Base-by-base conservation (phyloP, 2,329 filamentous ascomycete genomes). In the Parafenestella ontariensis region DNA sequence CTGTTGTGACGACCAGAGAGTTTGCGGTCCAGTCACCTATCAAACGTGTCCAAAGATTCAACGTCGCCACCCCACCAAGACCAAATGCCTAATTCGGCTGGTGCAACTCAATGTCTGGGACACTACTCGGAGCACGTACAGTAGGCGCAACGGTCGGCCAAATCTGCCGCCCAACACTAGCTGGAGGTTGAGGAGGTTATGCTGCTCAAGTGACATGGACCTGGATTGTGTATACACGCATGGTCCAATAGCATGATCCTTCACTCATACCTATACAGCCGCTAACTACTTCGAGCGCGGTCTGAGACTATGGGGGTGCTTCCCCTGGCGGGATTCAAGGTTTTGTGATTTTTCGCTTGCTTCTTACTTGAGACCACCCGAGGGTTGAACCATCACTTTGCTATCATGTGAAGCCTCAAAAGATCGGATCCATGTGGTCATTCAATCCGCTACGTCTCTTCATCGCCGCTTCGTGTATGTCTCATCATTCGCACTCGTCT, bases 111-210 rank as follows among this genome's bases (percentile, higher is more conserved):
- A 41, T 20, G 23, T 26, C 50, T 43, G 60, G 62, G 54, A 64
- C 60, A 50, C 60, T 65, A 65, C 24, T 41, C 55, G 44, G 48
- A 49, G 43, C 41, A 44, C 49, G 46, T 53, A 47, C 58, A 58
- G 52, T 62, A 62, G 60, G 20, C 44, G n/a, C 46, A 64, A 62
- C 62, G 58, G 54, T 57, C 26, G 23, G 31, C 45, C 48, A 20
- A n/a, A 45, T 50, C 40, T 45, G 23, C 49, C 36, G 46, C 29
- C 31, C 49, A 29, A 33, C 44, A 48, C 34, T 18, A 17, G 33
- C 20, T 31, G 34, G 24, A 45, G 29, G 34, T 28, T 9, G 46
- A 39, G 34, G 34, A 26, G 28, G 20, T 57, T 46, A 41, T 15
- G 41, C 21, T 21, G 26, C 15, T 6, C 29, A 46, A 46, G 18